Percentiles rank a stretch among this genome's conserved stretches.
These are phyloP conservation scores for Globisporangium orthogonon DNA, from an alignment of 352 stramenopile genomes.

Conservation along the genomic window DNA sequence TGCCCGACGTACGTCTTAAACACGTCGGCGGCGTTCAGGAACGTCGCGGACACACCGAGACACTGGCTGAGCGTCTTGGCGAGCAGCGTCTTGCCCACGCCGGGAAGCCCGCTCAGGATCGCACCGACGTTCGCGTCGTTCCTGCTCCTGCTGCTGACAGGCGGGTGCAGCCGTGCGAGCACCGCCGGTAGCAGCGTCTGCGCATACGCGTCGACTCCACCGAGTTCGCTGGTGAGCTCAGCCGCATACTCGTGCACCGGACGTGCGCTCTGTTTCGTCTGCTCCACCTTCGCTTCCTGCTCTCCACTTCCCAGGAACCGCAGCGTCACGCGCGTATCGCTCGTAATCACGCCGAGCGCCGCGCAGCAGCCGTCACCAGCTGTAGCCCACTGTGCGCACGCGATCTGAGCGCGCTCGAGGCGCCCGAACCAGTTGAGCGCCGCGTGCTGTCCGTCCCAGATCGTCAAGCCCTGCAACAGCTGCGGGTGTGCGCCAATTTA, in stretches of 20 bases:
- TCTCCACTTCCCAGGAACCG: constrained; percentile 12
- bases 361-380: constrained; percentile 31
- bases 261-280: not conserved
- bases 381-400: constrained; percentile 16
- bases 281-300: not conserved
- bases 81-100: constrained; percentile 66
- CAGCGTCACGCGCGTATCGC: constrained; percentile 20
- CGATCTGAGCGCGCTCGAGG: constrained; percentile 26
- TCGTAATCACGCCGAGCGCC: constrained; percentile 20
- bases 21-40: constrained; percentile 87
- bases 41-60: constrained; percentile 33
- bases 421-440: constrained; percentile 44
- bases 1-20: constrained; percentile 93
- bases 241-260: constrained; percentile 19
- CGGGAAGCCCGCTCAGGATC: constrained; percentile 61
- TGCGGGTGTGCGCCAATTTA: not conserved
- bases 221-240: constrained; percentile 28
- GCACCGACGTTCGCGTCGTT: constrained; percentile 34
- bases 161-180: constrained; percentile 19
- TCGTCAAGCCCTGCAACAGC: constrained; percentile 30
- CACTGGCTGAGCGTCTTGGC: constrained; percentile 33
- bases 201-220: constrained; percentile 32
- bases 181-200: constrained; percentile 32
- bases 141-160: not conserved
- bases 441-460: constrained; percentile 31